These are phyloP conservation scores for Epichloe scottii DNA, from an alignment of 2,329 filamentous ascomycete genomes.

Conservation along the genomic window DNA sequence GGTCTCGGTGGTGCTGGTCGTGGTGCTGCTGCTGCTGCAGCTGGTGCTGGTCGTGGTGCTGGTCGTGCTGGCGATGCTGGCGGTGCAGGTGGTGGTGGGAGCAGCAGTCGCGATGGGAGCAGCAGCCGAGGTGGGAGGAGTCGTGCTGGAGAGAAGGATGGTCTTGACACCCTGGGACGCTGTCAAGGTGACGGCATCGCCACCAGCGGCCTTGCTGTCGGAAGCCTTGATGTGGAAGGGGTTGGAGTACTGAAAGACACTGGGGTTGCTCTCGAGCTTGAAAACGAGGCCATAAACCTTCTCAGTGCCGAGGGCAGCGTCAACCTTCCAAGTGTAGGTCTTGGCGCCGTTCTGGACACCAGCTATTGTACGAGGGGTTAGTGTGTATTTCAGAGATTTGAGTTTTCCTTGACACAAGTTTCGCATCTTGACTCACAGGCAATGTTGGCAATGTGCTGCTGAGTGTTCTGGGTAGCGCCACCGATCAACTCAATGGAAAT, in stretches of 20 bases:
- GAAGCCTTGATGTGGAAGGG: conserved; percentile 40
- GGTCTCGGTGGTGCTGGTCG: background rate
- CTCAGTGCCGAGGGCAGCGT: conserved; percentile 28
- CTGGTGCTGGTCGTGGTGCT: conserved; percentile 8
- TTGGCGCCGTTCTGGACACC: conserved; percentile 32
- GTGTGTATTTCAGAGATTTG: background rate
- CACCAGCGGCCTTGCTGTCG: conserved; percentile 15
- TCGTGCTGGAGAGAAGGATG: conserved; percentile 14
- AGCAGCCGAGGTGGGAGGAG: conserved; percentile 8
- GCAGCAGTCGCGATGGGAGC: conserved; percentile 13
- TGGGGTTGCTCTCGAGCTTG: conserved; percentile 31
- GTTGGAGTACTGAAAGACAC: conserved; percentile 48
- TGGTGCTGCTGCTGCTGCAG: background rate
- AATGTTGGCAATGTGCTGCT: conserved; percentile 30
- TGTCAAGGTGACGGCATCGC: conserved; percentile 16
- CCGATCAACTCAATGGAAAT: conserved; percentile 43
- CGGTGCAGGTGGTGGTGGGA: conserved; percentile 9
- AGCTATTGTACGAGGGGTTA: conserved; percentile 12
- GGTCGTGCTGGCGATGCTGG: conserved; percentile 13
- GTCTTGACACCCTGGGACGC: conserved; percentile 19
- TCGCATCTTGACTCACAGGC: conserved; percentile 31
- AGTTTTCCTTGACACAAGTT: too few species aligned
- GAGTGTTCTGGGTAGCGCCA: conserved; percentile 30
- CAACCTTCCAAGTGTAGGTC: conserved; percentile 38
- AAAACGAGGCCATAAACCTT: conserved; percentile 47